A percentile compares a stretch with the other conserved stretches of the same genome.
phyloP scores from a whole-genome alignment of 306 rosid species.

The Psophocarpus tetragonolobus region DNA sequence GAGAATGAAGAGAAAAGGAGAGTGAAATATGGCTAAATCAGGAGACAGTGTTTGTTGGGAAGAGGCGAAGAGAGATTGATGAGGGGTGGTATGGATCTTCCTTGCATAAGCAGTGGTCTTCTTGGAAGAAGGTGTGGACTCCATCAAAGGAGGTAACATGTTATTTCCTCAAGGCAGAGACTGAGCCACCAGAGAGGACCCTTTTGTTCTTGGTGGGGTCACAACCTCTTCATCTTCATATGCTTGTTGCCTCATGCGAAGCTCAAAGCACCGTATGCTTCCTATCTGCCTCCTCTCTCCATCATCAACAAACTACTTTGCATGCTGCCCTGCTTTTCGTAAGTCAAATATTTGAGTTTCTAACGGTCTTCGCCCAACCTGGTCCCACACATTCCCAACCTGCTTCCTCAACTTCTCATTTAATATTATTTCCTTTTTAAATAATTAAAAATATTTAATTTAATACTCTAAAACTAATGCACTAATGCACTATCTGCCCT shows the following conservation, averaged over 20 bases:
- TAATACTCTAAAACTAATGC: too few relatives aligned
- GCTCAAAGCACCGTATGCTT: conserved; percentile 64
- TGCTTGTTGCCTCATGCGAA: conserved; percentile 37
- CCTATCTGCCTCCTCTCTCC: conserved; percentile 84
- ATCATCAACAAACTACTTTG: too few relatives aligned
- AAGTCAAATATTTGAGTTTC: conserved; percentile 33
- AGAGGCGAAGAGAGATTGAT: too few relatives aligned
- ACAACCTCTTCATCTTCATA: conserved; percentile 27
- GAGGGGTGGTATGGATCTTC: conserved; percentile 77
- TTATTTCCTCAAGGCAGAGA: conserved; percentile 73
- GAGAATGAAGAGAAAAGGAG: neutral
- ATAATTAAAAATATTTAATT: neutral
- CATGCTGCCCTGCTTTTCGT: too few relatives aligned
- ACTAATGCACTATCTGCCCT: neutral
- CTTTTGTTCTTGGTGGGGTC: conserved; percentile 70
- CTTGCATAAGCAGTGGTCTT: too few relatives aligned
- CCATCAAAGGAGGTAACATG: conserved; percentile 46
- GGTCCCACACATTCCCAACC: too few relatives aligned
- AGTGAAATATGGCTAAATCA: conserved; percentile 45
- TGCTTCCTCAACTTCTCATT: too few relatives aligned
- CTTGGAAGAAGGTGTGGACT: conserved; percentile 75
- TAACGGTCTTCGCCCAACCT: too few relatives aligned
- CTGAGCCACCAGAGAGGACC: conserved; percentile 66
- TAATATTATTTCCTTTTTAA: neutral
- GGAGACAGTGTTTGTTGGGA: conserved; percentile 49